Evolutionary conservation across 2,329 filamentous ascomycete genomes (phyloP), one percentile per base, ranked within the genome.

Genomic region (Beauveria rudraprayagi): DNA sequence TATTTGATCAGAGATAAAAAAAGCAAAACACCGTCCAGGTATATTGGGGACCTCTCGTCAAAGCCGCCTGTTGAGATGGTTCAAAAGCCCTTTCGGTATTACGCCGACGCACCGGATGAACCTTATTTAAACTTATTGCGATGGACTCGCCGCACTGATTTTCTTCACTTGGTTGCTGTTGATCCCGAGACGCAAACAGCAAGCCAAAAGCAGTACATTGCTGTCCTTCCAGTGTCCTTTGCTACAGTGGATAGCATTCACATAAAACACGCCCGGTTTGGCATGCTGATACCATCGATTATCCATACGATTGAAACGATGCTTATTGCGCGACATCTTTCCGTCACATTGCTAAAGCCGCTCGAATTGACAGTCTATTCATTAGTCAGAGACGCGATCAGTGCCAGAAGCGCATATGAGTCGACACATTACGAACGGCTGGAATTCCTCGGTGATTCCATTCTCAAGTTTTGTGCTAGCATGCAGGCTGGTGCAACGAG

Each of bases 401-500:
- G 83, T 56, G 78, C 90, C 0, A 83, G 86, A 0, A 78, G 78
- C 1, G 85, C 90, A 0, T 69, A 72, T 2, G 84, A 86, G 53
- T 71, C 75, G 1, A 80, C 79, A 0, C 82, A 96, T 65, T 97
- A 97, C 69, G 89, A 97, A 67, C 80, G 89, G 3, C 77, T 96
- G 0, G 94, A 97, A 70, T 95, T 95, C 66, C 76, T 97, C 0
- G 94, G 94, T 0, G 93, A 97, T 68, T 86, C 85, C 0, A 78
- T 96, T 1, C 78, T 97, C 43, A 97, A 97, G 68, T 83, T 88
- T 61, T 84, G 83, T 52, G 80, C 88, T 0, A 84, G 86, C 0
- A 71, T 91, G 1, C 87, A 91, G 60, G 78, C 92, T 3, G 76
- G 78, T 19, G 78, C 80, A 0, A 72, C 78, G 24, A 70, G 83